Conservation (phyloP, 2,329 filamentous ascomycete genomes). For the Bipolaris oryzae region DNA sequence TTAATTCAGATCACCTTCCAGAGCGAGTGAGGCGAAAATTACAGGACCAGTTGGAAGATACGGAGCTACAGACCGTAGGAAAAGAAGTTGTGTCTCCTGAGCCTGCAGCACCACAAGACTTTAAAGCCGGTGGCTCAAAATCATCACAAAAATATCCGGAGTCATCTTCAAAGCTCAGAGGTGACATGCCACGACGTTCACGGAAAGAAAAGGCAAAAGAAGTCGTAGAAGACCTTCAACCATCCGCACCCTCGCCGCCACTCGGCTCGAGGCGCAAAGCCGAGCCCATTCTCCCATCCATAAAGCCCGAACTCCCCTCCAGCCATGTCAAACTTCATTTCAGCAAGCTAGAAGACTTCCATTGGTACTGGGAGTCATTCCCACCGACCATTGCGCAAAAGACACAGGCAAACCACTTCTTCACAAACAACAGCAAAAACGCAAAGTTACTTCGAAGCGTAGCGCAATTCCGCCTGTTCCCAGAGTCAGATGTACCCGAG, state of each 20-base stretch:
- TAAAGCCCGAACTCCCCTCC: constrained; percentile 12
- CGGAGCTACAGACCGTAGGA: background rate
- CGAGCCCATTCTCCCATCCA: background rate
- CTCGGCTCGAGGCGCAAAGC: constrained; percentile 3
- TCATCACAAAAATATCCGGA: background rate
- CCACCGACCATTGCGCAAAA: constrained; percentile 45
- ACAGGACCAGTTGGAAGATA: background rate
- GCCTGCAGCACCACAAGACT: background rate
- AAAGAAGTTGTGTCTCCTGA: background rate
- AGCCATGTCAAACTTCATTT: constrained; percentile 11
- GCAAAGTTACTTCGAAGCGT: constrained; percentile 65
- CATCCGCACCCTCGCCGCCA: constrained; percentile 25
- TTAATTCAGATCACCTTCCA: background rate
- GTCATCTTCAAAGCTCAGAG: background rate
- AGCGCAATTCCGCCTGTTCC: constrained; percentile 65
- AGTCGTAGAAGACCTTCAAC: constrained; percentile 1
- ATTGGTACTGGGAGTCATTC: constrained; percentile 45
- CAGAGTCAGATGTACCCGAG: constrained; percentile 62
- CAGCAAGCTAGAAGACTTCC: constrained; percentile 24
- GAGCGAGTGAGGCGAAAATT: constrained; percentile 1
- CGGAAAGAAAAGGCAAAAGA: background rate
- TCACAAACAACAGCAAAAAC: constrained; percentile 45
- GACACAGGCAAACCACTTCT: constrained; percentile 52
- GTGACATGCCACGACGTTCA: background rate
- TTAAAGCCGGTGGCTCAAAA: background rate